phyloP scores from a whole-genome alignment of 2,329 filamentous ascomycete species.

The Elsinoe necatrix region DNA sequence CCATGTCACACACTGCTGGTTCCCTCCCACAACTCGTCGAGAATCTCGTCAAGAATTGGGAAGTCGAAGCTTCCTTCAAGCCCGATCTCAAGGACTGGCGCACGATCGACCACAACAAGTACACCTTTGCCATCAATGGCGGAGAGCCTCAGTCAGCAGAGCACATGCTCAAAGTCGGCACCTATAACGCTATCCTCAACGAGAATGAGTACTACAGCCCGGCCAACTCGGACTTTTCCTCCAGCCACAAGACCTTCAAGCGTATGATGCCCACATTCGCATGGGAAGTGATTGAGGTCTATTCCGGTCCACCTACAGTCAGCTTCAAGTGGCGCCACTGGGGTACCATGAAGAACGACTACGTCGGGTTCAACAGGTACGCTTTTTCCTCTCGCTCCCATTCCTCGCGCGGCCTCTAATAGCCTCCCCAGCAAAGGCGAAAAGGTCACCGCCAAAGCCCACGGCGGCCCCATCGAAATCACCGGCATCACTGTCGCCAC shows the following conservation, averaged over 20 bases:
- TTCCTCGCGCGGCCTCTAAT: slow-evolving; percentile 23
- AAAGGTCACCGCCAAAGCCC: slow-evolving; percentile 53
- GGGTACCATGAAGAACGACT: slow-evolving; percentile 59
- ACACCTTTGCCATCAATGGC: slow-evolving; percentile 58
- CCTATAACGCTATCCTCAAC: slow-evolving; percentile 59
- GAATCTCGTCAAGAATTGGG: slow-evolving; percentile 67
- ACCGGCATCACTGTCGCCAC: slow-evolving; percentile 54
- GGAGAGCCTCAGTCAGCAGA: slow-evolving; percentile 48
- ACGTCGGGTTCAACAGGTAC: slow-evolving; percentile 55
- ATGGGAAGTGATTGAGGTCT: slow-evolving; percentile 63
- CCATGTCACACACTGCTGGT: slow-evolving; percentile 45
- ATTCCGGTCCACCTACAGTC: slow-evolving; percentile 54
- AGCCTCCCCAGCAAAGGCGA: slow-evolving; percentile 46
- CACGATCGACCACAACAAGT: slow-evolving; percentile 52
- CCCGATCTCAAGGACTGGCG: slow-evolving; percentile 53
- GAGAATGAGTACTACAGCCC: slow-evolving; percentile 58
- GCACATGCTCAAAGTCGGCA: slow-evolving; percentile 59
- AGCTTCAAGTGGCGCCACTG: slow-evolving; percentile 61
- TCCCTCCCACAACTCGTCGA: slow-evolving; percentile 55
- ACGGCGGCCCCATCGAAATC: slow-evolving; percentile 54
- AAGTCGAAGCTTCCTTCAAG: slow-evolving; percentile 63
- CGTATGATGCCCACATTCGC: slow-evolving; percentile 65
- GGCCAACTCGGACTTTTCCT: slow-evolving; percentile 51
- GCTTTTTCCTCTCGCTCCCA: slow-evolving; percentile 23
- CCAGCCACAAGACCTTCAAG: slow-evolving; percentile 63